Evolutionary conservation across 1,139 yeast genomes (phyloP), one percentile per base, ranked within the genome.

Genomic region (Suhomyces wounanorum): DNA sequence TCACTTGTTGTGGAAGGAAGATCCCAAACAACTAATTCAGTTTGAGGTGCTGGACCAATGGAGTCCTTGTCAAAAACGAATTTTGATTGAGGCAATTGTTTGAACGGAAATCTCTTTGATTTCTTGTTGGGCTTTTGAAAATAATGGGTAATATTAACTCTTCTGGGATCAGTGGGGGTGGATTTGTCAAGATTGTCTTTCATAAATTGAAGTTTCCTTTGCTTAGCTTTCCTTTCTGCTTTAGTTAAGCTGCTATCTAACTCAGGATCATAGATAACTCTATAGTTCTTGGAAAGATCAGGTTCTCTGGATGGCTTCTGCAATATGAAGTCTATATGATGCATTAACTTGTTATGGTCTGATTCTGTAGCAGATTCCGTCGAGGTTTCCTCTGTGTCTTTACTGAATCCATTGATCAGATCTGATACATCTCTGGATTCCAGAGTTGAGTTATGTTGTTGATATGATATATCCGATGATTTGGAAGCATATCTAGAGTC

Each of bases 21-120:
- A 30, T 86, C 88, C 77, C 90, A 85, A 8, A 90, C 75, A 2
- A 90, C 80, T 36, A 91, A 66, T 59, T 87, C 89, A 3, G 83
- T 73, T 4, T 84, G 79, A 0, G 96, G 97, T 11, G 85, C 83
- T 0, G 87, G 85, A 0, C 96, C 96, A 23, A 90, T 66, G 0
- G 96, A 89, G 60, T 86, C 77, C 51, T 82, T 78, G 65, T 91
- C 96, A 60, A 74, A 85, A 2, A 70, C 61, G 55, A 82, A 81
- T 49, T 77, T 77, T 0, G 89, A 83, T 36, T 79, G 71, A 0
- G 83, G 80, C 25, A 84, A 67, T 25, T 73, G 79, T 53, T 70
- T 75, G 62, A 73, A 75, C 0, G 80, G 80, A 52, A 73, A 70
- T 51, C 74, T 73, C 54, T 73, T 75, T 1, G 79, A 72, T 43